Conservation (phyloP, 495 filamentous ascomycete species). For the Tuber umbilicatum region DNA sequence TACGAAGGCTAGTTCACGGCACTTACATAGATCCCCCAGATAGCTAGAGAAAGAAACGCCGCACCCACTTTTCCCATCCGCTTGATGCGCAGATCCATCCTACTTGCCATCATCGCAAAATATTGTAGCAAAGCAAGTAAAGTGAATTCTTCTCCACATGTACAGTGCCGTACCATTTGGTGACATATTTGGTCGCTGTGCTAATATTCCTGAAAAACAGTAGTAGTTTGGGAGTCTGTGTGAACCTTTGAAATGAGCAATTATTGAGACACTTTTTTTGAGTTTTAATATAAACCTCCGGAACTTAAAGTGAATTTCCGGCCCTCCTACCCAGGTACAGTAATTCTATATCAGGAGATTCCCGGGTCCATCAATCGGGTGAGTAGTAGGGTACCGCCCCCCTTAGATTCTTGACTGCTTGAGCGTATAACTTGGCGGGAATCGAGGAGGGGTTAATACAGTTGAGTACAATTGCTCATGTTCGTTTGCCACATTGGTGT, state of each 20-base stretch:
- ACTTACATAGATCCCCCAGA: background rate
- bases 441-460: too few species aligned
- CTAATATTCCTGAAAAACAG: too few species aligned
- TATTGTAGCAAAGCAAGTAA: too few species aligned
- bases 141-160: background rate
- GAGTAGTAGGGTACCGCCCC: too few species aligned
- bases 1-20: background rate
- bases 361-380: background rate
- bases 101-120: background rate
- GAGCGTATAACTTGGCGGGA: too few species aligned
- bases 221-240: background rate
- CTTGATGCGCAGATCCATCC: background rate
- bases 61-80: background rate
- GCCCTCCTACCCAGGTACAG: too few species aligned
- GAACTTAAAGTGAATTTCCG: background rate
- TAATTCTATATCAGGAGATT: background rate
- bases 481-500: too few species aligned
- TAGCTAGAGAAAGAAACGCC: too few species aligned
- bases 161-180: background rate
- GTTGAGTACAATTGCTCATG: too few species aligned
- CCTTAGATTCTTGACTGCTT: too few species aligned
- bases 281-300: background rate
- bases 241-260: too few species aligned
- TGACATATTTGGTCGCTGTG: background rate
- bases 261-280: background rate